Evolutionary conservation across 352 stramenopile genomes (phyloP).

Genomic region (Phytopythium cucurbitacearum): DNA sequence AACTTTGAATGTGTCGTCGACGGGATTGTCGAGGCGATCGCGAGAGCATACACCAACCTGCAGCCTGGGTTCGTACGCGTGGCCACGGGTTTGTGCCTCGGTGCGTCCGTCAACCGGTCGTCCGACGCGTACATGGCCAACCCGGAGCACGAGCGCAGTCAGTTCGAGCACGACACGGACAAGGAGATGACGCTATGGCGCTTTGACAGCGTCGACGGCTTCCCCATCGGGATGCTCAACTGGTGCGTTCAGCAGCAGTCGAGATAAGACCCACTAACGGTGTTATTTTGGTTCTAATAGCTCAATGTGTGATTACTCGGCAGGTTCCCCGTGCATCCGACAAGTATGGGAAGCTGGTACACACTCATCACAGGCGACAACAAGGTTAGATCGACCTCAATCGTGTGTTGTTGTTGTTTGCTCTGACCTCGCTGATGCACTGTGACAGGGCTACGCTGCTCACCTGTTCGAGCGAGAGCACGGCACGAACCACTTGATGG

Average conservation of each 20-base stretch:
- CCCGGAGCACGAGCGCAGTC: conserved; percentile 65
- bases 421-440: conserved; percentile 1
- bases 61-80: conserved; percentile 62
- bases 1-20: conserved; percentile 90
- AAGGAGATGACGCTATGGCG: conserved; percentile 91
- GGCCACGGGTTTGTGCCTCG: conserved; percentile 55
- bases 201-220: conserved; percentile 78
- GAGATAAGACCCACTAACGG: not conserved
- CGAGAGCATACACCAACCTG: conserved; percentile 72
- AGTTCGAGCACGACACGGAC: conserved; percentile 86
- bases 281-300: not conserved
- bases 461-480: conserved; percentile 86
- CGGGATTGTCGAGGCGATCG: conserved; percentile 83
- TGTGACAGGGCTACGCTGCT: conserved; percentile 61
- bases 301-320: not conserved
- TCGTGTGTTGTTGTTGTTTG: not conserved
- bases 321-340: conserved; percentile 91
- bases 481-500: conserved; percentile 76
- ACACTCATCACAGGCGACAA: conserved; percentile 93
- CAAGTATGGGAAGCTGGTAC: conserved; percentile 92
- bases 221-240: conserved; percentile 89
- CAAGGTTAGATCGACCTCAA: conserved; percentile 39
- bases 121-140: conserved; percentile 89
- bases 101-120: conserved; percentile 87
- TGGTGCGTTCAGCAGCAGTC: conserved; percentile 31